Conservation (phyloP, 2,329 filamentous ascomycete species). For the Ophiosphaerella korrae region DNA sequence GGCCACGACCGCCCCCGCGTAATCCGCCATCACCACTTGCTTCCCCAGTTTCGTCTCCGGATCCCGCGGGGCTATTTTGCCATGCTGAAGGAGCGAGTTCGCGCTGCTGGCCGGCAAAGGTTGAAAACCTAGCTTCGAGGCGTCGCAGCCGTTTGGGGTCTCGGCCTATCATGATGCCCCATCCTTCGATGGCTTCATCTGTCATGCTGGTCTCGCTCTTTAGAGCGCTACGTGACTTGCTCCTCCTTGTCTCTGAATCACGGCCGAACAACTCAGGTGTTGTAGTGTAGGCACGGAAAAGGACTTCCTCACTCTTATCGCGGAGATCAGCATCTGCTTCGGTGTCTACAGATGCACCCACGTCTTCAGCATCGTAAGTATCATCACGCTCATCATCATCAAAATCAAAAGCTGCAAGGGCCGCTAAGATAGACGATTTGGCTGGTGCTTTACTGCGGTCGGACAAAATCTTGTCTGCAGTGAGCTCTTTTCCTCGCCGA, state of each 20-base stretch:
- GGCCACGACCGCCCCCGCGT: conserved; percentile 28
- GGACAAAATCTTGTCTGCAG: conserved; percentile 73
- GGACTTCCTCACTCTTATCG: conserved; percentile 67
- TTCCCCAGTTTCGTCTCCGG: conserved; percentile 59
- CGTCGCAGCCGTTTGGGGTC: conserved; percentile 70
- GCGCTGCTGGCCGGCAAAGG: conserved; percentile 69
- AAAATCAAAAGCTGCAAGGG: conserved; percentile 84
- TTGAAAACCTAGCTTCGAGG: conserved; percentile 72
- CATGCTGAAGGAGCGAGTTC: conserved; percentile 69
- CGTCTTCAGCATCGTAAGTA: conserved; percentile 90
- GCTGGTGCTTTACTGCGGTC: conserved; percentile 69
- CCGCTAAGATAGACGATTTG: conserved; percentile 87
- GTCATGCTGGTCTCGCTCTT: conserved; percentile 84
- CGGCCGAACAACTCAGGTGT: conserved; percentile 71
- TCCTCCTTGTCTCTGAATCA: conserved; percentile 71
- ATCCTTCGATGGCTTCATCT: conserved; percentile 92
- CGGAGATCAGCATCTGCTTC: conserved; percentile 62
- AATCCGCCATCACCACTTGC: conserved; percentile 50
- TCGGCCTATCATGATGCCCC: conserved; percentile 82
- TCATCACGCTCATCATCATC: conserved; percentile 98
- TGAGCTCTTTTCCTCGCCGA: conserved; percentile 66
- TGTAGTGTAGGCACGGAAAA: conserved; percentile 75
- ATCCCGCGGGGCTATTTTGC: conserved; percentile 56
- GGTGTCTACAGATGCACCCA: conserved; percentile 83
- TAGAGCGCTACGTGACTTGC: conserved; percentile 65